phyloP scores from a whole-genome alignment of 192 early-diverging fungal species.

The Coemansia asiatica region DNA sequence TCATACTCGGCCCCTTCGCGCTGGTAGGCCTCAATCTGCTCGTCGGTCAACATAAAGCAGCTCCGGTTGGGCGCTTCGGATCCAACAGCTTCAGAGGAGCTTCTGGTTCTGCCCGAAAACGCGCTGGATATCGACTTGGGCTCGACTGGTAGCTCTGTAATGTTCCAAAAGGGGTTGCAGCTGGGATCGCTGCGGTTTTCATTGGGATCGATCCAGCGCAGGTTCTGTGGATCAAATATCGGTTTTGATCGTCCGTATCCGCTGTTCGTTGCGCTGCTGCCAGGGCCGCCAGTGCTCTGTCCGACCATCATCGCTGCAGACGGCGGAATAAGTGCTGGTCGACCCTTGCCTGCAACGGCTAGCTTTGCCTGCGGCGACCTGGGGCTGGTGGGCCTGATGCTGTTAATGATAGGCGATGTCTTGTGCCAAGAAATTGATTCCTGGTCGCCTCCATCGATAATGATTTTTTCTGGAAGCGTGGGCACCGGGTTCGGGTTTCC shows the following conservation, averaged over 20 bases:
- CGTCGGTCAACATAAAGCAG: conserved; percentile 44
- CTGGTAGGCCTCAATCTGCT: conserved; percentile 45
- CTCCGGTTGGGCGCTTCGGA: conserved; percentile 13
- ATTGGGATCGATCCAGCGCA: conserved; percentile 50
- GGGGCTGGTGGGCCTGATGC: conserved; percentile 21
- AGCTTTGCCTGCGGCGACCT: conserved; percentile 18
- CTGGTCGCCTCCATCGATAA: conserved; percentile 9
- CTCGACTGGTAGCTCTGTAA: conserved; percentile 44
- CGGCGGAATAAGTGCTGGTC: conserved; percentile 42
- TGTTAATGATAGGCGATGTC: neutral
- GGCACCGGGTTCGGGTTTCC: conserved; percentile 32
- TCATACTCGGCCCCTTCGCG: conserved; percentile 48
- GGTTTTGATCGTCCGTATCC: conserved; percentile 33
- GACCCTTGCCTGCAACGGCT: conserved; percentile 20
- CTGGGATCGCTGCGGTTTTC: conserved; percentile 18
- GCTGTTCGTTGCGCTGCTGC: neutral
- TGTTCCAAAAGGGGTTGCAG: conserved; percentile 48
- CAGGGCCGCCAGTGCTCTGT: conserved; percentile 11
- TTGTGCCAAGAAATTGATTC: neutral
- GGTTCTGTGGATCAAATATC: conserved; percentile 50
- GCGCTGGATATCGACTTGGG: conserved; percentile 21
- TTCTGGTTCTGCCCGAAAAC: conserved; percentile 25
- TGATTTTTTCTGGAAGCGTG: conserved; percentile 27
- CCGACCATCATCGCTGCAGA: conserved; percentile 32
- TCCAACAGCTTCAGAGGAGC: conserved; percentile 38